Evolutionary conservation across 768 basidiomycete genomes (phyloP), one percentile per base, ranked within the genome.

Genomic region (Amanita thiersii): DNA sequence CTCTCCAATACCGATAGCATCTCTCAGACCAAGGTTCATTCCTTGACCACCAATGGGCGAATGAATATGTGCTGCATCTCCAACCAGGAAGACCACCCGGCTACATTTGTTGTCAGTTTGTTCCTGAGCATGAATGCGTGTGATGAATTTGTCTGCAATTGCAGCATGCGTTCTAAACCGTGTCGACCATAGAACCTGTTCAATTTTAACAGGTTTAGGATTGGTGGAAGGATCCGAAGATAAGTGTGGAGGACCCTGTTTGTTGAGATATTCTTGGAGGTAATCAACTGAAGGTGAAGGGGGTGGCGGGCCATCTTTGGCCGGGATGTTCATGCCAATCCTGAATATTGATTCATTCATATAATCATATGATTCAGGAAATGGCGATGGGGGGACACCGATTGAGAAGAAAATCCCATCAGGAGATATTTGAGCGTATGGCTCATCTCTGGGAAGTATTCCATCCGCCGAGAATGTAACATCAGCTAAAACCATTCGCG

Each of bases 1-100:
- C n/a, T 65, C 60, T 4, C 66, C 73, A 3, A 76, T 62, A 36
- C 60, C 57, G 15, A 74, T 52, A 5, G 68, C 73, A 45, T 77
- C 75, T 11, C 73, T 64, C n/a, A 77, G 55, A 4, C 75, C 72
- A n/a, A 77, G 63, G 46, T 75, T 75, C 73, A 77, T 72, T 8
- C 75, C 75, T 40, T 75, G 73, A 1, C 75, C 75, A 1, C 75
- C 75, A 4, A 65, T 60, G 17, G 74, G 75, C 0, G 74, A 69
- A 43, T 75, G 75, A 34, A 75, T 66, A 47, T 65, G 71, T 23
- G 75, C 75, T 3, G 75, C 72, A 47, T 45, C 44, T 15, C 44
- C 55, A 14, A 56, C 35, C 14, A 55, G 50, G 29, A 56, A 25
- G 15, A 52, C 41, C 7, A 51, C 41, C 11, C 46, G 34, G 12